Conservation (phyloP, 768 basidiomycete species). For the Russula ochroleuca region DNA sequence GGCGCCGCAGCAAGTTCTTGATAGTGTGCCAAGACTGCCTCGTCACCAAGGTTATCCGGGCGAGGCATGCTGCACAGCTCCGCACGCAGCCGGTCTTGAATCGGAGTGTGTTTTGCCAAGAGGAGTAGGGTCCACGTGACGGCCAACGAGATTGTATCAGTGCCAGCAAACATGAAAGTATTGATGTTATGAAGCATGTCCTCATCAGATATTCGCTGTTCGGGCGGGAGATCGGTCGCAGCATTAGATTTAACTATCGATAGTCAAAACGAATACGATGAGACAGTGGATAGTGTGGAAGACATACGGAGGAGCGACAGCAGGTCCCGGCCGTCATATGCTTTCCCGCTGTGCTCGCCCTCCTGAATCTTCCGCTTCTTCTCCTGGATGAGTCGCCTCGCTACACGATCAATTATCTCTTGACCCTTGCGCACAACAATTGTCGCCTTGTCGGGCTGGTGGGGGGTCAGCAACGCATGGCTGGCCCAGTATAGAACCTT, state of each 20-base stretch:
- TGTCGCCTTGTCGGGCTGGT: conserved; percentile 51
- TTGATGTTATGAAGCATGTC: conserved; percentile 85
- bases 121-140: conserved; percentile 82
- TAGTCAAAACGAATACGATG: background rate
- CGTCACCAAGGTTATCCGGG: conserved; percentile 44
- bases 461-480: background rate
- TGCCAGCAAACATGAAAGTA: conserved; percentile 88
- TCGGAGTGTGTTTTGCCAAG: conserved; percentile 59
- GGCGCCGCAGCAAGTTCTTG: conserved; percentile 59
- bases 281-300: background rate
- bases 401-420: conserved; percentile 59
- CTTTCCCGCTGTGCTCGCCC: conserved; percentile 47
- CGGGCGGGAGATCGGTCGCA: conserved; percentile 60
- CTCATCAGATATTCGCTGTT: conserved; percentile 77
- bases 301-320: conserved; percentile 74
- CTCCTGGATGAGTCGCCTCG: conserved; percentile 71
- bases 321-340: conserved; percentile 65
- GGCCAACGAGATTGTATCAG: conserved; percentile 79
- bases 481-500: conserved; percentile 31
- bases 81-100: conserved; percentile 66
- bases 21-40: conserved; percentile 47
- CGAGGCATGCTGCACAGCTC: conserved; percentile 53
- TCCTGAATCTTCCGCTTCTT: conserved; percentile 73
- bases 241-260: conserved; percentile 75
- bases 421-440: conserved; percentile 54